A percentile compares a stretch with the other conserved stretches of the same genome.
Evolutionary conservation across 148 eudicot genomes (phyloP).

Genomic region (Chenopodium suecicum): DNA sequence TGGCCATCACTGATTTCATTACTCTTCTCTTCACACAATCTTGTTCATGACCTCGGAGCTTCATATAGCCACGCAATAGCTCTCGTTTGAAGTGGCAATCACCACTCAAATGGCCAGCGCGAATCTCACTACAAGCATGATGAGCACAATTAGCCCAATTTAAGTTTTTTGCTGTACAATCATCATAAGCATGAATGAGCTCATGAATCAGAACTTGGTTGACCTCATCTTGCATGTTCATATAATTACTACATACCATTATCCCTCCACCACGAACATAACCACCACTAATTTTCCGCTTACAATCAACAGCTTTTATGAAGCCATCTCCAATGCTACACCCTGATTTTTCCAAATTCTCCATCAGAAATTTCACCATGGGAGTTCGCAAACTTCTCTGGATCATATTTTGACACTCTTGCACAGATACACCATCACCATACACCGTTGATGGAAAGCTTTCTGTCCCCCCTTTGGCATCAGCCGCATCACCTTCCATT

Average conservation of each 20-base stretch:
- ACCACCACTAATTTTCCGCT: constrained; percentile 45
- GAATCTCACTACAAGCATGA: constrained; percentile 97
- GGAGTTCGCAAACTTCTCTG: constrained; percentile 57
- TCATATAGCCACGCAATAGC: constrained; percentile 74
- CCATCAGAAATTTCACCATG: constrained; percentile 75
- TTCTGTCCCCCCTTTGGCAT: not conserved
- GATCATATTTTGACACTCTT: constrained; percentile 52
- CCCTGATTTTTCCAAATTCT: constrained; percentile 73
- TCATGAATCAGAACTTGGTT: constrained; percentile 90
- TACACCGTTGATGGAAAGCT: constrained; percentile 20
- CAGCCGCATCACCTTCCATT: constrained; percentile 28
- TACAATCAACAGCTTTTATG: constrained; percentile 65
- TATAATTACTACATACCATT: constrained; percentile 70
- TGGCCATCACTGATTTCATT: constrained; percentile 63
- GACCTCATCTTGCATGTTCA: constrained; percentile 76
- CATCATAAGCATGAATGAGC: constrained; percentile 95
- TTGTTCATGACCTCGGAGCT: constrained; percentile 90
- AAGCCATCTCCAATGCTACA: constrained; percentile 60
- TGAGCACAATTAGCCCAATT: constrained; percentile 92
- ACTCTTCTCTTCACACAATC: constrained; percentile 90
- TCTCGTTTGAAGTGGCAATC: constrained; percentile 92
- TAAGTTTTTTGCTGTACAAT: constrained; percentile 83
- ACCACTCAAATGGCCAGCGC: constrained; percentile 97
- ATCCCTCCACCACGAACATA: constrained; percentile 70
- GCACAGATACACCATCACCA: constrained; percentile 34